These are phyloP conservation scores for Cochlearia excelsa DNA, from an alignment of 345 rosid species.

Conservation along the genomic window DNA sequence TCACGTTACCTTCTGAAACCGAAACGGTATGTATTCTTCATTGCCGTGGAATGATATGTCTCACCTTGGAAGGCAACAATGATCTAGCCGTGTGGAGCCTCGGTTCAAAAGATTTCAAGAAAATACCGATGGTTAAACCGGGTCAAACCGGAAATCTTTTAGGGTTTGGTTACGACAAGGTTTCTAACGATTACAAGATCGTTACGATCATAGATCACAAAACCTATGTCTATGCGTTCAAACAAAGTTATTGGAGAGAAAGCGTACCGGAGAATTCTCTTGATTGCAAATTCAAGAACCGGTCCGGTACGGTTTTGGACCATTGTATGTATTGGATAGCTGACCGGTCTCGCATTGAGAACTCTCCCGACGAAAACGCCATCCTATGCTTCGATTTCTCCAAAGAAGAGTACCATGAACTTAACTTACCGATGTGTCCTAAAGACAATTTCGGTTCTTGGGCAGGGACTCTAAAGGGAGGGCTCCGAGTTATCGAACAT, in stretches of 20 bases:
- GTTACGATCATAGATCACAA: neutral
- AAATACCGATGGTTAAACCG: slow-evolving; percentile 7
- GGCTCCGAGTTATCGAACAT: slow-evolving; percentile 6
- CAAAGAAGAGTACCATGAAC: slow-evolving; percentile 6
- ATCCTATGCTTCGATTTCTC: slow-evolving; percentile 16
- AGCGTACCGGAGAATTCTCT: neutral
- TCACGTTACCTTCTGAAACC: slow-evolving; percentile 13
- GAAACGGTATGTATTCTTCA: slow-evolving; percentile 18
- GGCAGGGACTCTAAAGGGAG: slow-evolving; percentile 5
- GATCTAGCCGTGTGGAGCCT: slow-evolving; percentile 7
- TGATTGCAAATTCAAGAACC: neutral
- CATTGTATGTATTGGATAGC: slow-evolving; percentile 19
- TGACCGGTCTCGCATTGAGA: neutral
- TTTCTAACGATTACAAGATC: slow-evolving; percentile 18
- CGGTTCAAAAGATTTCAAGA: neutral
- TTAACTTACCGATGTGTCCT: neutral
- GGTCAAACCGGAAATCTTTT: slow-evolving; percentile 6
- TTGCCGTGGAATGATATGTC: slow-evolving; percentile 21
- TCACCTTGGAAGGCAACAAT: slow-evolving; percentile 15
- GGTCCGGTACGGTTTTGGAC: neutral
- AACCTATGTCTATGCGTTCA: slow-evolving; percentile 9
- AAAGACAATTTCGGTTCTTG: neutral
- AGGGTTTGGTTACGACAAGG: slow-evolving; percentile 16
- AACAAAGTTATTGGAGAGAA: slow-evolving; percentile 14
- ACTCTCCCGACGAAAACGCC: neutral